These are phyloP conservation scores for Metschnikowia shivogae DNA, from an alignment of 805 yeast species.

Conservation along the genomic window DNA sequence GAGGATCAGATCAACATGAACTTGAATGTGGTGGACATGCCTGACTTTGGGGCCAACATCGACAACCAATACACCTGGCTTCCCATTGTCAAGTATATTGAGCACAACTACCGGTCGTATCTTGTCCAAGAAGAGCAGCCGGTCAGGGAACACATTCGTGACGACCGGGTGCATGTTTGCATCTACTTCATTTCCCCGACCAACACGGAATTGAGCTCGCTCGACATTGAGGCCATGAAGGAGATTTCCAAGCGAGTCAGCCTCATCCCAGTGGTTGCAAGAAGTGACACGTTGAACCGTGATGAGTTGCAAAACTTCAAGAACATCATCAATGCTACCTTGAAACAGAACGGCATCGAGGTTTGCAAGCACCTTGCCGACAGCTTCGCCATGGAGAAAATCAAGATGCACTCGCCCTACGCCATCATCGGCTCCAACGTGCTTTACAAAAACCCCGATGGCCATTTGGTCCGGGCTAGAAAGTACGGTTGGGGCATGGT, in stretches of 20 bases:
- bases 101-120: constrained; percentile 68
- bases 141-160: constrained; percentile 33
- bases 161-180: constrained; percentile 79
- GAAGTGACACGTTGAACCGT: constrained; percentile 69
- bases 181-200: constrained; percentile 76
- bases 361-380: constrained; percentile 30
- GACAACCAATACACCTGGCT: constrained; percentile 45
- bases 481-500: constrained; percentile 80
- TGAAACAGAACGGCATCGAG: constrained; percentile 49
- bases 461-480: constrained; percentile 51
- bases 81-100: constrained; percentile 62
- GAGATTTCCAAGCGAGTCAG: constrained; percentile 69
- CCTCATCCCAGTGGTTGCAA: constrained; percentile 76
- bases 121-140: constrained; percentile 62
- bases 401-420: constrained; percentile 55
- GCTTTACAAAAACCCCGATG: constrained; percentile 15
- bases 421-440: constrained; percentile 66
- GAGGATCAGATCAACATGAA: constrained; percentile 59
- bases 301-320: constrained; percentile 55
- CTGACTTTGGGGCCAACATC: constrained; percentile 67
- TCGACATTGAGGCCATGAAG: constrained; percentile 72
- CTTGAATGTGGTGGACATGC: constrained; percentile 66
- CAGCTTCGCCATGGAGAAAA: constrained; percentile 26
- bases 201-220: constrained; percentile 46
- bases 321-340: constrained; percentile 46